Base-by-base conservation (phyloP, 805 yeast genomes). In the Barnettozyma siamensis region DNA sequence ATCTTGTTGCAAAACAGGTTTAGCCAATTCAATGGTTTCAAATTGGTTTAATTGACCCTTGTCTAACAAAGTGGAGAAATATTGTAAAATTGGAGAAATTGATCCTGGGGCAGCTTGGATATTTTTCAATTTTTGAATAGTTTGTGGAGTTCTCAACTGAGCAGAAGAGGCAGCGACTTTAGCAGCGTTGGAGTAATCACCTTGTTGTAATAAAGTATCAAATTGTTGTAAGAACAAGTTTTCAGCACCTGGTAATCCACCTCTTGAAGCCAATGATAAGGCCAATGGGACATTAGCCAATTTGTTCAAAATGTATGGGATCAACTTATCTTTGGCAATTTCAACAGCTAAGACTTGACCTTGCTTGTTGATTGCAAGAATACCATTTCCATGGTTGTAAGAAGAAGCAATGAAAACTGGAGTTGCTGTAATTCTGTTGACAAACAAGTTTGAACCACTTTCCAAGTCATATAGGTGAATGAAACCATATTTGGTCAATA, bases 181-280 rank as follows among this genome's bases (percentile, higher is more conserved):
- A 37, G 98, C 99, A 40, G 99, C 99, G 54, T 82, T 81, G 42
- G 80, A 72, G 59, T 88, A 93, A 62, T 88, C 93, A 53, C 96
- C 96, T 53, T 80, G 79, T 50, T 78, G 76, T 55, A 93, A 72
- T 55, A 82, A 75, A 61, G 80, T 80, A 58, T 88, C 94, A 68
- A 93, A 93, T 66, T 91, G 98, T 66, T 88, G 95, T 45, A 74
- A 68, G 65, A 93, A 89, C 48, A 93, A 73, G 56, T 80, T 81
- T 62, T 93, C 99, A 37, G 98, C 99, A 51, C 99, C 99, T 33
- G 96, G 93, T 57, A 93, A 77, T 2, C 96, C 96, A 58, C 96
- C 97, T 64, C 98, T 84, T 4, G 96, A 78, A 21, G 98, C 94
- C 49, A 93, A 76, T 10, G 88, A 72, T 46, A 93, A 71, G 3